These are phyloP conservation scores for Corymbia maculata DNA, from an alignment of 345 rosid species.

Conservation along the genomic window DNA sequence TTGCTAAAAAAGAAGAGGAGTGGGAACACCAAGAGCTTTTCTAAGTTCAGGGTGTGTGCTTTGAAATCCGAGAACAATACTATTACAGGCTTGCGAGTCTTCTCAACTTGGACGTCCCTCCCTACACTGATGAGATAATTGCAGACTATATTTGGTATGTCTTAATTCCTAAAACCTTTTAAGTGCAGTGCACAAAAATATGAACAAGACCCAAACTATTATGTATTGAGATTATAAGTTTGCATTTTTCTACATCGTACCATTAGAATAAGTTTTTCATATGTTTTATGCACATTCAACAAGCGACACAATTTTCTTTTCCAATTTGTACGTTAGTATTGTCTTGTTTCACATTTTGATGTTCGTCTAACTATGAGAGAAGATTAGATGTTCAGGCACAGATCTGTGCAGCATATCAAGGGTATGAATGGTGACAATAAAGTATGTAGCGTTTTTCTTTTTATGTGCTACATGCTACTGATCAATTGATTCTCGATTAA, in stretches of 20 bases:
- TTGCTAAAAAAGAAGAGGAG: slow-evolving; percentile 54
- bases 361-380: slow-evolving; percentile 5
- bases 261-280: not conserved
- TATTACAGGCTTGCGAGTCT: slow-evolving; percentile 39
- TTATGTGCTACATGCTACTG: not conserved
- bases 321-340: not conserved
- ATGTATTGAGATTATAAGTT: not conserved
- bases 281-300: not conserved
- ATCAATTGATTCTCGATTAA: not conserved
- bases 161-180: not conserved
- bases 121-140: slow-evolving; percentile 56
- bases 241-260: fast-evolving
- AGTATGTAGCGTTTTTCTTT: too few species aligned
- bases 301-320: not conserved
- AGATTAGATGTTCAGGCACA: slow-evolving; percentile 16
- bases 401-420: fast-evolving
- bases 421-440: not conserved
- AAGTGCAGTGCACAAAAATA: not conserved
- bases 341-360: not conserved
- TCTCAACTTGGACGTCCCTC: slow-evolving; percentile 60
- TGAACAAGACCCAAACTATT: not conserved
- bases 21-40: slow-evolving; percentile 20
- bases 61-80: slow-evolving; percentile 48
- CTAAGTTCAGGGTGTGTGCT: slow-evolving; percentile 44
- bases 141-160: slow-evolving; percentile 81